These are phyloP conservation scores for Syzygium jambos DNA, from an alignment of 345 rosid species.

Conservation along the genomic window DNA sequence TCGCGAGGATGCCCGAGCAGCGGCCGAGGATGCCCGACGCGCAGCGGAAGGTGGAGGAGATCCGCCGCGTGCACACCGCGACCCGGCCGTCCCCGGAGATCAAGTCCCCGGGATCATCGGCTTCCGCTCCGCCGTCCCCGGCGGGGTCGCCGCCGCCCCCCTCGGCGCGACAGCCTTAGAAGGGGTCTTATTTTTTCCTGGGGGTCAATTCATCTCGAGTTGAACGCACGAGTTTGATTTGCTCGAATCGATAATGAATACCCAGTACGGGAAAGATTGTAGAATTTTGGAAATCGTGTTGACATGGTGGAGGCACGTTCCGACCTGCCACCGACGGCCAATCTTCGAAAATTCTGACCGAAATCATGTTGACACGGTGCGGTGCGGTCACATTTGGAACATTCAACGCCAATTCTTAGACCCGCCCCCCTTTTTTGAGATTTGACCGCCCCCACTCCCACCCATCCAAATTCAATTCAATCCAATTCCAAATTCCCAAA, in stretches of 20 bases:
- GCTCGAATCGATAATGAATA: no score
- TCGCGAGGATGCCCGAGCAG: conserved; percentile 60
- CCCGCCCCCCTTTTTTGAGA: background rate
- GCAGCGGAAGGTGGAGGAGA: conserved; percentile 57
- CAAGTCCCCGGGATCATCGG: conserved; percentile 29
- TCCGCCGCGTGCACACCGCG: conserved; percentile 24
- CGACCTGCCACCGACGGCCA: background rate
- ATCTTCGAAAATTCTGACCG: background rate
- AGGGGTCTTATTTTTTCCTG: background rate
- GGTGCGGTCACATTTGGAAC: background rate
- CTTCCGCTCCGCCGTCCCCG: conserved; percentile 31
- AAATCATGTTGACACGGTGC: background rate
- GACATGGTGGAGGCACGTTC: background rate
- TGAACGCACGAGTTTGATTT: background rate
- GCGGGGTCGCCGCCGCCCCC: conserved; percentile 20
- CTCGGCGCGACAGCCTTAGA: background rate
- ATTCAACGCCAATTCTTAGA: background rate
- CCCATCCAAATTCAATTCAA: background rate
- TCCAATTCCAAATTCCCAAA: background rate
- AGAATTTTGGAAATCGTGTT: background rate
- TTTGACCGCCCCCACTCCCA: background rate
- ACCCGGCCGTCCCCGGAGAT: conserved; percentile 29
- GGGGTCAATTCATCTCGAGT: background rate
- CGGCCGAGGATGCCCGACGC: conserved; percentile 72
- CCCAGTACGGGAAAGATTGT: no score